Evolutionary conservation across 2,329 filamentous ascomycete species (phyloP), one percentile per base, ranked within the genome.

Genomic region (Fusarium mangiferae): DNA sequence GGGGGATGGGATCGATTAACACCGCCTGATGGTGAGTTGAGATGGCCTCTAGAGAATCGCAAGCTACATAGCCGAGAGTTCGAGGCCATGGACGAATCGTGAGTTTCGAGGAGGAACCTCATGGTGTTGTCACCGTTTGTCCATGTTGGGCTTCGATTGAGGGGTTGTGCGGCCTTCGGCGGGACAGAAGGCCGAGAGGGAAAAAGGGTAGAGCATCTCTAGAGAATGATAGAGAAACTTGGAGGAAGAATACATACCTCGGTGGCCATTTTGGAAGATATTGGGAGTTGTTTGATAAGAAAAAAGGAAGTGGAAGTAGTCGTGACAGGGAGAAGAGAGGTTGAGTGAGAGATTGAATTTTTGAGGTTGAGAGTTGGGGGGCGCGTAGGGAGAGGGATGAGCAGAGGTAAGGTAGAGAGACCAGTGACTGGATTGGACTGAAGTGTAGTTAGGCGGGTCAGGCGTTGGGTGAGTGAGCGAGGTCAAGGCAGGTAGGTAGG

Each of bases 251-350:
- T 41, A 70, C 72, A 73, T 81, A 82, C 81, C 80, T 82, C 81
- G 72, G 79, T 81, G 65, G 81, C 70, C 81, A 82, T 82, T 68
- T 66, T 78, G 72, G 74, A 72, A 73, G 68, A 74, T 66, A 70
- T 68, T 70, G 71, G 59, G 75, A 67, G 72, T 68, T 74, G 70
- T 62, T 68, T 68, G 69, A 66, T 68, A 55, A 55, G 65, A 68
- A 67, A 61, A 73, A 63, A 64, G 71, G 70, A 72, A 71, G 68
- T 65, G 72, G 66, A 62, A 67, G 65, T 69, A 72, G 51, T 54
- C 51, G 51, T 54, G 51, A 66, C 61, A 60, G 70, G 76, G 66
- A 75, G 73, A 64, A 67, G 60, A 74, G 72, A 76, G 61, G 66
- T 74, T 73, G 59, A 72, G 75, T 64, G 62, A 65, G 65, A 75